These are phyloP conservation scores for Botryobasidium botryosum DNA, from an alignment of 768 basidiomycete genomes.

Conservation along the genomic window DNA sequence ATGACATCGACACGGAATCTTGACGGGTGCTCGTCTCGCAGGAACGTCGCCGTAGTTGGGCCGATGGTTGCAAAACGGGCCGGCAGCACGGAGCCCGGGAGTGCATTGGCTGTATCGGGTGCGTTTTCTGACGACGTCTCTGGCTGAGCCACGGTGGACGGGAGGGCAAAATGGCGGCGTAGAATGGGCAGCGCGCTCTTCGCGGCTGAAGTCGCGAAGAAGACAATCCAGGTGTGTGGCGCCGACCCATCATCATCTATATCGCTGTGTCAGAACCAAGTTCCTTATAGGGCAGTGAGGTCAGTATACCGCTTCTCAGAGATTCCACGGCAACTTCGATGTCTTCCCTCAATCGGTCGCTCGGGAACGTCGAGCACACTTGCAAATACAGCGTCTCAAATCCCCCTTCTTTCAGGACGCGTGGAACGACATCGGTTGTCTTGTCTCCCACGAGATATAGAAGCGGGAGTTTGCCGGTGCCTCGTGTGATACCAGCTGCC, in stretches of 20 bases:
- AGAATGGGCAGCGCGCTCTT: slow-evolving; percentile 37
- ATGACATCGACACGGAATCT: slow-evolving; percentile 35
- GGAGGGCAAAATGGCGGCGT: slow-evolving; percentile 27
- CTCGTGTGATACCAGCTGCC: slow-evolving; percentile 15
- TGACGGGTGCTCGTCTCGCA: slow-evolving; percentile 24
- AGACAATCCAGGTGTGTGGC: slow-evolving; percentile 47
- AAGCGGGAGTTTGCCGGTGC: slow-evolving; percentile 20
- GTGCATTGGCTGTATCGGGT: neutral
- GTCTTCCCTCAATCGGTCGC: slow-evolving; percentile 5
- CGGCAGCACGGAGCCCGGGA: neutral
- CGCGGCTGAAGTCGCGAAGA: slow-evolving; percentile 62
- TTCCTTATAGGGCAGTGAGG: neutral
- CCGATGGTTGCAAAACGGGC: slow-evolving; percentile 44
- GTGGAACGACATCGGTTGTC: slow-evolving; percentile 50
- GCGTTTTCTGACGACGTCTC: neutral
- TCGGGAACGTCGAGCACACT: slow-evolving; percentile 45
- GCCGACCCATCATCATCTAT: no score
- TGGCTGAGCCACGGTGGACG: neutral
- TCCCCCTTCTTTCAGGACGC: slow-evolving; percentile 29
- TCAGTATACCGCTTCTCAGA: neutral
- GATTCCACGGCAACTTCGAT: neutral
- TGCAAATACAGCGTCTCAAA: slow-evolving; percentile 35
- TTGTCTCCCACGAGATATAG: slow-evolving; percentile 81
- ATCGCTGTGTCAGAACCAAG: no score
- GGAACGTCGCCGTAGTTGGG: slow-evolving; percentile 39